These are phyloP conservation scores for Leccinellum luteum DNA, from an alignment of 768 basidiomycete species.

Conservation along the genomic window DNA sequence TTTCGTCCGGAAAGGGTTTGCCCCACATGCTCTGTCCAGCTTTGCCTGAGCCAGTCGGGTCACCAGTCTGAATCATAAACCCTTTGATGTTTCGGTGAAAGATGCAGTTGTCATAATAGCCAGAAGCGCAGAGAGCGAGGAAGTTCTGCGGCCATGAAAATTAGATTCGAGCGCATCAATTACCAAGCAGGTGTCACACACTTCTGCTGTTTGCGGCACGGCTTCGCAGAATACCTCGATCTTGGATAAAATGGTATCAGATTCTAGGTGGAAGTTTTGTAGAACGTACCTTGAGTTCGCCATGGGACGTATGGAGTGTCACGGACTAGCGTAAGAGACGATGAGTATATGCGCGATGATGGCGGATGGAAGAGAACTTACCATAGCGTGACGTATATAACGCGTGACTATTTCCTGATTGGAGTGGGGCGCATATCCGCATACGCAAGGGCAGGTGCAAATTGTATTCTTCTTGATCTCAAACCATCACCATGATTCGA, in stretches of 20 bases:
- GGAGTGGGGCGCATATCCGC: neutral
- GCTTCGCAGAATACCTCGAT: conserved; percentile 98
- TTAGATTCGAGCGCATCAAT: neutral
- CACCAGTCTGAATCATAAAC: conserved; percentile 95
- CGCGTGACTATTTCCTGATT: conserved; percentile 26
- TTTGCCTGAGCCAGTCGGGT: conserved; percentile 88
- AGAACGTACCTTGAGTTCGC: conserved; percentile 81
- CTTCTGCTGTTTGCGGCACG: conserved; percentile 93
- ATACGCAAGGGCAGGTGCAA: neutral
- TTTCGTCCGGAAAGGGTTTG: conserved; percentile 86
- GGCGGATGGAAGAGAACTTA: conserved; percentile 22
- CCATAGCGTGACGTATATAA: conserved; percentile 31
- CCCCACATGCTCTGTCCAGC: conserved; percentile 98
- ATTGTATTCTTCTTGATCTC: conserved; percentile 17
- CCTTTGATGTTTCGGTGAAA: conserved; percentile 95
- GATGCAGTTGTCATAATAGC: conserved; percentile 77
- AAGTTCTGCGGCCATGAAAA: conserved; percentile 67
- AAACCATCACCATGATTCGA: conserved; percentile 49
- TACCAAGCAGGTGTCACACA: conserved; percentile 27
- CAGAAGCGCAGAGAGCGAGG: conserved; percentile 88
- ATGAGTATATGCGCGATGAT: conserved; percentile 21
- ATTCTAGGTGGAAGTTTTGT: neutral
- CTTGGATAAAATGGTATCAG: conserved; percentile 38
- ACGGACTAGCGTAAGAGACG: conserved; percentile 61
- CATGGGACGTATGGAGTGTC: conserved; percentile 90